Evolutionary conservation across 2,329 filamentous ascomycete species (phyloP), one percentile per base, ranked within the genome.

Genomic region (Trichoderma sp.): DNA sequence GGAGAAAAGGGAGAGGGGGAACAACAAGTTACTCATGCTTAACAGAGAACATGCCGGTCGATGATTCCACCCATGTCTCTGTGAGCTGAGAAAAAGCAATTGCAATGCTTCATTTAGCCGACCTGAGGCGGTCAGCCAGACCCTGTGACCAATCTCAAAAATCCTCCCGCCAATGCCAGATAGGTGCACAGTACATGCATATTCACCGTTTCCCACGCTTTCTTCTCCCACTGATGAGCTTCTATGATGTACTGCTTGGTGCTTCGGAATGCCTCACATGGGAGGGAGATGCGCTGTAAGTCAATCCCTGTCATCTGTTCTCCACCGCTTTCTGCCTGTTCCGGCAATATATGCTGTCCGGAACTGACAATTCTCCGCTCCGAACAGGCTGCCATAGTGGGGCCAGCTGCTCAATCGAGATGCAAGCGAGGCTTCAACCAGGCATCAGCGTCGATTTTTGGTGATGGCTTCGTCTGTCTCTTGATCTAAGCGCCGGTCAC

Each of bases 381-480:
- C 35, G 35, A 42, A 19, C 42, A 61, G 58, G 58, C 58, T 61
- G 58, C 58, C 58, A 61, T 32, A 35, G 58, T 61, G 58, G 58
- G 58, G 42, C 58, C 29, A 8, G 27, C 27, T 15, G 27, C 58
- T 50, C 29, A n/a, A 37, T 19, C 22, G 58, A 50, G 58, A 17
- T 25, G 1, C 58, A 35, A 35, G 17, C 56, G 12, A 61, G 50
- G 42, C 42, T 50, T 29, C 58, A 60, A 34, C 53, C 42, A 67
- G 64, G 64, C 64, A 59, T 32, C 64, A 59, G 56, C 29, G 56
- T 17, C 32, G n/a, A 34, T 59, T 22, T 27, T 52, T 48, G 39
- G 17, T 5, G 52, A 58, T 66, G n/a, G 37, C 39, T 27, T 42
- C 45, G 48, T 32, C 57, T 39, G n/a, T 34, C 39, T 61, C 29